Base-by-base conservation (phyloP, 202 grass and related monocot species). In the Panicum virgatum region DNA sequence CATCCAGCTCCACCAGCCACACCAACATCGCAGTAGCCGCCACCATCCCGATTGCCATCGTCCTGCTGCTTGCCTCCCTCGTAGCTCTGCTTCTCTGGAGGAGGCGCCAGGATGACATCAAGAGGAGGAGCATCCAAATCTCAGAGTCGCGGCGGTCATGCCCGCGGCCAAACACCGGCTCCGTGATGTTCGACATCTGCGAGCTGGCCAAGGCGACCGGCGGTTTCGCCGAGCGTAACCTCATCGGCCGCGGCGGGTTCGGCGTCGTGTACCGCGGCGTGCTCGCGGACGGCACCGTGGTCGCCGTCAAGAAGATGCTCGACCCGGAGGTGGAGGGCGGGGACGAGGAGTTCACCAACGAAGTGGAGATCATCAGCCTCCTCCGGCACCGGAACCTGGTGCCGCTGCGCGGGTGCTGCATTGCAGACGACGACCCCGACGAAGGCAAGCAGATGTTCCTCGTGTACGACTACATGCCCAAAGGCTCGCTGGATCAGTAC, bases 391-490 rank as follows among this genome's bases (percentile, higher is more conserved):
- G 96, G 39, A 96, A 96, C 76, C 80, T 98, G 27, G 92, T 98
- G 20, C 89, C 96, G 3, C 82, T 98, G 20, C 86, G 92, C 20
- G 96, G 96, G 1, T 98, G 92, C 86, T 98, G 90, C 80, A 96
- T 98, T 67, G 45, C 69, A 76, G 76, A 86, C 39, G 86, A 86
- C 83, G 88, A 84, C 23, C 12, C 25, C 7, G 86, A 93, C 20
- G 72, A 93, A 26, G 95, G 86, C 58, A 98, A 89, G 81, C 92
- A 94, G 86, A 87, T 87, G 84, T 93, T 90, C 44, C 86, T 98
- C 68, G 87, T 98, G 5, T 98, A 95, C 80, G 92, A 95, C 73
- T 95, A 90, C 88, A 98, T 95, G 96, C 92, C 96, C 5, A 98
- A 91, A 25, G 90, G 96, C 37, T 88, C 70, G 52, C 83, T 98